Evolutionary conservation across 1,284 basidiomycete species (phyloP).

Genomic region (Ustilago esculenta): DNA sequence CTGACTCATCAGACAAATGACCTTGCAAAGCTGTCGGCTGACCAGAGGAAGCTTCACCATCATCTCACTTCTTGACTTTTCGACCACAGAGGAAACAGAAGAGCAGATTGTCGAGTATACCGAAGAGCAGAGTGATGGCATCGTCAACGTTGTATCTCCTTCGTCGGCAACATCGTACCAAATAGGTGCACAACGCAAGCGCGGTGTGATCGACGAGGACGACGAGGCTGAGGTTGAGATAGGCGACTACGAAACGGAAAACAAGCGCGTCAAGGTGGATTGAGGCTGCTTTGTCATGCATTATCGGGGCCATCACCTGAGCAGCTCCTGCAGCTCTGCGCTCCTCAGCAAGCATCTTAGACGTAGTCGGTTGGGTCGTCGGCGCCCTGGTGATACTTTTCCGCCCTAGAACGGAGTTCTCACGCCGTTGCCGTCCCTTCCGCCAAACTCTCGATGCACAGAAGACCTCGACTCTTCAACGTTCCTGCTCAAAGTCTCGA

Average conservation of each 20-base stretch:
- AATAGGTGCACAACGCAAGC: slow-evolving; percentile 22
- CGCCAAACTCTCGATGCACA: no score
- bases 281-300: slow-evolving; percentile 1
- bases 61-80: no score
- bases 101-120: slow-evolving; percentile 51
- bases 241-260: slow-evolving; percentile 29
- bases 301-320: no score
- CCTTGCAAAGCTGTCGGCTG: not conserved
- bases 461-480: no score
- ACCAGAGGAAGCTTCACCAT: no score
- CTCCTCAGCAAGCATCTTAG: no score
- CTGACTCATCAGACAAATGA: not conserved
- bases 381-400: no score
- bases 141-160: not conserved
- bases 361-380: no score
- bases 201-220: slow-evolving; percentile 24
- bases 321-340: not conserved
- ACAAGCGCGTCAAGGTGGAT: slow-evolving; percentile 42
- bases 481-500: no score
- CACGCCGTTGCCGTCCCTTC: no score
- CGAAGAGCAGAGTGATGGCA: slow-evolving; percentile 21
- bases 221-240: slow-evolving; percentile 28
- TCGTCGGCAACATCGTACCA: slow-evolving; percentile 7
- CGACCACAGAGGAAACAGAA: slow-evolving; percentile 19
- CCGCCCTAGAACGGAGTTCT: no score